These are phyloP conservation scores for Colletotrichum sp. DNA, from an alignment of 2,329 filamentous ascomycete species.

Conservation along the genomic window DNA sequence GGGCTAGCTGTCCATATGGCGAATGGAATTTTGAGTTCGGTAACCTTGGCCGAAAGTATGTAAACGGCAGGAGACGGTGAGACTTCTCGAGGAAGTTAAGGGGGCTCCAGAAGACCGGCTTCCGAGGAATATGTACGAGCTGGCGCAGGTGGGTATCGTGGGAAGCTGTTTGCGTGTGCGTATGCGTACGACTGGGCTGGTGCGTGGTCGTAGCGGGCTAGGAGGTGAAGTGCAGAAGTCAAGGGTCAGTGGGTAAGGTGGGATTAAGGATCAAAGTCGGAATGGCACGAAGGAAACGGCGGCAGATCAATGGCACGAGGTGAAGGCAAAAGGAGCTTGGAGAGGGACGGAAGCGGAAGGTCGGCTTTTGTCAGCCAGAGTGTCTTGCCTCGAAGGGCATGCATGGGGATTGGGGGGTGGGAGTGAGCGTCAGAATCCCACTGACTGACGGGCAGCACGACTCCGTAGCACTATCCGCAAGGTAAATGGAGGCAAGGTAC, in stretches of 20 bases:
- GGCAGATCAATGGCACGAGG: conserved; percentile 13
- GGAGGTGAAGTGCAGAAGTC: not conserved
- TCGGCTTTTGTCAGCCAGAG: conserved; percentile 20
- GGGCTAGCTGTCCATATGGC: conserved; percentile 7
- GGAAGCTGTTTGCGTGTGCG: not conserved
- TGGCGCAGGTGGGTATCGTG: not conserved
- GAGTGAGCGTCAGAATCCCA: not conserved
- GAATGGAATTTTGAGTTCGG: not conserved
- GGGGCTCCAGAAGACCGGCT: conserved; percentile 23
- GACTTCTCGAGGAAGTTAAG: not conserved
- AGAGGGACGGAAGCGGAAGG: conserved; percentile 10
- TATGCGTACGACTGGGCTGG: not conserved
- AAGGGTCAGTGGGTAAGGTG: not conserved
- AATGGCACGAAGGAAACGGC: not conserved
- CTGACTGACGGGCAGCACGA: not conserved
- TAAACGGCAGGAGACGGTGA: not conserved
- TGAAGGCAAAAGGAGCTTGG: not conserved
- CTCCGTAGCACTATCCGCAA: not conserved
- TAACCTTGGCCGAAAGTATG: not conserved
- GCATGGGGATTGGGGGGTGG: not conserved
- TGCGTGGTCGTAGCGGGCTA: not conserved
- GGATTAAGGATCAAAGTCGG: conserved; percentile 4
- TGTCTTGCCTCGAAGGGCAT: not conserved
- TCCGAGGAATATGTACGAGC: conserved; percentile 15
- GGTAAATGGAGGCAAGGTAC: not conserved